Base-by-base conservation (phyloP, 306 rosid species). In the Cicer judaicum region DNA sequence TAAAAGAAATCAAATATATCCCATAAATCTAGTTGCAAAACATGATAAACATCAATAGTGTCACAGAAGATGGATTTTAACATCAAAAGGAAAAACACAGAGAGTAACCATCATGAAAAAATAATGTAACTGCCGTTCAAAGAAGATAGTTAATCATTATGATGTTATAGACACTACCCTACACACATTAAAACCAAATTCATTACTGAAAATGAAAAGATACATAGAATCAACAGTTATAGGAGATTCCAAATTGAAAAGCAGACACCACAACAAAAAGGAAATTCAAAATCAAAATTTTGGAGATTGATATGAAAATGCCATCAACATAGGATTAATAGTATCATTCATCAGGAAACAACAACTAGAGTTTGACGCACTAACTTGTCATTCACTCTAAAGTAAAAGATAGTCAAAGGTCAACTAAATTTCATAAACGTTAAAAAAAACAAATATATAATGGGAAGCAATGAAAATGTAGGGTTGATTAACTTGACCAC, bases 351-450 rank as follows among this genome's bases (percentile, higher is more conserved):
- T 29, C 36, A 29, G 36, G 36, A 29, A 29, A 3, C 0, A 29
- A 57, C 42, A 10, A 47, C 43, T 6, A 13, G 6, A 61, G 18
- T 36, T 61, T 10, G 38, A 57, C 0, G 70, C 34, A 40, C 14
- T 41, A 21, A 66, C 42, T 46, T 66, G 53, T 3, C 41, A 21
- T 67, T 46, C 52, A 67, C 72, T 46, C 40, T 46, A 67, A 49
- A 63, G 54, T 3, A 13, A 24, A 43, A 53, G 36, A 48, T 8
- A 48, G 60, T 69, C 16, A 69, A 77, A 77, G 34, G 40, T 67
- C 4, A 66, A 76, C 14, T 10, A 11, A 49, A 74, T 39, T 49
- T 29, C 39, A 64, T 65, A 64, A 19, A 21, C 41, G 1, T 0
- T 12, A 43, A 42, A 57, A 59, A 29, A 73, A 59, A 19, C 9